These are phyloP conservation scores for Neofusicoccum sp. DNA, from an alignment of 2,329 filamentous ascomycete genomes.

Conservation along the genomic window DNA sequence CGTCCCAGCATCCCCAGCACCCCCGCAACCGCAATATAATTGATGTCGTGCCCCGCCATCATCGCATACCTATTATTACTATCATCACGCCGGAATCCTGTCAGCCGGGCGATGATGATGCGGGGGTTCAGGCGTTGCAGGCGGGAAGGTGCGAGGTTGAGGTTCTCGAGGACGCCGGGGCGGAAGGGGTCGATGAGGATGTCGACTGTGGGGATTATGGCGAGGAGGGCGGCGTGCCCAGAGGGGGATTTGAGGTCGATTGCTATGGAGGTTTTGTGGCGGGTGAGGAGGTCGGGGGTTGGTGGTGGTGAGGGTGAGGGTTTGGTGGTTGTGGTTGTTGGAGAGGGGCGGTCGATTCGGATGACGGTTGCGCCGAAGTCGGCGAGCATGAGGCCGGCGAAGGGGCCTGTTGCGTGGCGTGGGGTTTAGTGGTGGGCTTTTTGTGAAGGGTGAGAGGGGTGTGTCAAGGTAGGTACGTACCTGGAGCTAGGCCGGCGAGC, in stretches of 20 bases:
- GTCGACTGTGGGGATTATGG: constrained; percentile 64
- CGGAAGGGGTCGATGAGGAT: constrained; percentile 92
- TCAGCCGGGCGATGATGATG: constrained; percentile 81
- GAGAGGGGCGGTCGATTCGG: constrained; percentile 69
- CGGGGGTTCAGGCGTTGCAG: constrained; percentile 68
- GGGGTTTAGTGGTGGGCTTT: neutral
- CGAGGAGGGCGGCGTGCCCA: constrained; percentile 65
- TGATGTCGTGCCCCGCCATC: constrained; percentile 96
- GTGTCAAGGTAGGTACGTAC: constrained; percentile 35
- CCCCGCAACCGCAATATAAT: constrained; percentile 88
- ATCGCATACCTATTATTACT: constrained; percentile 69
- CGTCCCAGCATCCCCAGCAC: constrained; percentile 75
- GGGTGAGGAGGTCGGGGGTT: constrained; percentile 74
- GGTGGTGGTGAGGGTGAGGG: constrained; percentile 48
- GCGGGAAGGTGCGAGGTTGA: constrained; percentile 70
- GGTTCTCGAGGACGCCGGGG: constrained; percentile 82
- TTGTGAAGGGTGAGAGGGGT: neutral
- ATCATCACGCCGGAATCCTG: constrained; percentile 84
- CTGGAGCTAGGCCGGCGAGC: constrained; percentile 62
- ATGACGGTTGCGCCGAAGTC: constrained; percentile 87
- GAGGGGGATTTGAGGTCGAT: constrained; percentile 70
- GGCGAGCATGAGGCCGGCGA: constrained; percentile 78
- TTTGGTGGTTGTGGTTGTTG: constrained; percentile 31
- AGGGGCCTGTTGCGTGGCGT: constrained; percentile 62
- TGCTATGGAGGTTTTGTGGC: constrained; percentile 76